phyloP scores from a whole-genome alignment of 2,329 filamentous ascomycete species.

The Plenodomus biglobosus region DNA sequence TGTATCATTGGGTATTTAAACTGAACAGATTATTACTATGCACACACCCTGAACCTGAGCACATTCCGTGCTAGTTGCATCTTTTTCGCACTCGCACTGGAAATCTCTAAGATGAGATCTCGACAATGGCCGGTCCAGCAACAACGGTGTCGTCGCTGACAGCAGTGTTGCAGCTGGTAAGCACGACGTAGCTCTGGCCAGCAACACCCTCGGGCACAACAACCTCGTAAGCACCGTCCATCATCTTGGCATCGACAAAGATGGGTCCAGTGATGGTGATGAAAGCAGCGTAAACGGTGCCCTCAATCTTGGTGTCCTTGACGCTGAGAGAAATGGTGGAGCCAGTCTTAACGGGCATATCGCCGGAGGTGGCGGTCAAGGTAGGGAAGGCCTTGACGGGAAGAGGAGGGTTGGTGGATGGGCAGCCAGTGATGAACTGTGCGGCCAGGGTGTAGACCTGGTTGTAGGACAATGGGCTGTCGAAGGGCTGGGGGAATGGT shows the following conservation, averaged over 20 bases:
- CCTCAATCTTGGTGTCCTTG: slow-evolving; percentile 21
- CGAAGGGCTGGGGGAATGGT: slow-evolving; percentile 63
- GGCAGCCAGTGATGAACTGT: slow-evolving; percentile 62
- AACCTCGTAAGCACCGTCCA: slow-evolving; percentile 21
- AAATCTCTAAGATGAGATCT: slow-evolving; percentile 11
- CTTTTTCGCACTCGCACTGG: no score
- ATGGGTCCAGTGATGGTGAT: slow-evolving; percentile 27
- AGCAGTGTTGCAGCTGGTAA: slow-evolving; percentile 27
- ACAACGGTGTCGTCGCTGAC: slow-evolving; percentile 30
- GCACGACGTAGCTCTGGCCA: slow-evolving; percentile 30
- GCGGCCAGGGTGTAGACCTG: slow-evolving; percentile 66
- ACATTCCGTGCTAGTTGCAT: no score
- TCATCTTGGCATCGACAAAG: slow-evolving; percentile 18
- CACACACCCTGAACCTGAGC: no score
- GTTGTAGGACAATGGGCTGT: slow-evolving; percentile 60
- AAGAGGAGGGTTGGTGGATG: slow-evolving; percentile 55
- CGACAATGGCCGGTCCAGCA: slow-evolving; percentile 26
- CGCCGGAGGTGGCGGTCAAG: slow-evolving; percentile 36
- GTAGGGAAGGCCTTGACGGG: slow-evolving; percentile 63
- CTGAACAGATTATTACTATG: no score
- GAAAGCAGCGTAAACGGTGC: slow-evolving; percentile 27
- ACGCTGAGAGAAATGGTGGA: slow-evolving; percentile 18
- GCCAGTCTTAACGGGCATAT: slow-evolving; percentile 15
- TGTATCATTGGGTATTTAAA: no score
- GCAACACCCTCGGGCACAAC: slow-evolving; percentile 24